Base-by-base conservation (phyloP, 2,329 filamentous ascomycete species). In the Trichothecium sympodiale region DNA sequence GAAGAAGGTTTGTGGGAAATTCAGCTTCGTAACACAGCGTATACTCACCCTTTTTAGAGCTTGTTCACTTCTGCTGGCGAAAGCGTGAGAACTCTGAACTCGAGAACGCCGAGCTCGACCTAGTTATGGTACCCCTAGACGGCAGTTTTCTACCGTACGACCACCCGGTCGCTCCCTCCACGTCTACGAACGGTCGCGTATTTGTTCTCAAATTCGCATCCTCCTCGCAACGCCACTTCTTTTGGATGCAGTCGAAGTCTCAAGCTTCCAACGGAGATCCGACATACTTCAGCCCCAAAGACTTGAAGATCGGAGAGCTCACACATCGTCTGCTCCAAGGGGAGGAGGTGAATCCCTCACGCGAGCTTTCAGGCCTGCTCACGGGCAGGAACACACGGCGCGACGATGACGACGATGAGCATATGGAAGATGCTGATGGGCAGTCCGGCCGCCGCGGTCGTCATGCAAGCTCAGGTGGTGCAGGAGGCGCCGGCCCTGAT, bases 11-110 rank as follows among this genome's bases (percentile, higher is more conserved):
- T 39, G 54, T 36, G 33, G 10, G 17, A 31, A 38, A 13, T 17
- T 9, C 5, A 27, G 2, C 15, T 33, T n/a, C 12, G 36, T 38
- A 34, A 37, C 34, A 43, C 33, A 36, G 17, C 30, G 30, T 34
- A 23, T n/a, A 29, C 36, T 38, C 10, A 38, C 28, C 16, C 10
- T 12, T 15, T 13, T n/a, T 45, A 87, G 83, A 95, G 35, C 74
- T 98, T 41, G 71, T 94, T 41, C 88, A 95, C 65, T 94, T 98
- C 65, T 95, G 88, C 74, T 98, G 93, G 93, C 82, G 88, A 46
- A 79, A 84, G 51, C 81, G 91, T 46, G 72, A 69, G 46, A 74
- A 76, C 39, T 67, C 79, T 16, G 16, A 35, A 4, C 61, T 85
- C 46, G 74, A 82, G 43, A 64, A 83, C 40, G 81, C 88, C 39